These are phyloP conservation scores for Adansonia gregorii DNA, from an alignment of 441 rosid genomes.

Conservation along the genomic window DNA sequence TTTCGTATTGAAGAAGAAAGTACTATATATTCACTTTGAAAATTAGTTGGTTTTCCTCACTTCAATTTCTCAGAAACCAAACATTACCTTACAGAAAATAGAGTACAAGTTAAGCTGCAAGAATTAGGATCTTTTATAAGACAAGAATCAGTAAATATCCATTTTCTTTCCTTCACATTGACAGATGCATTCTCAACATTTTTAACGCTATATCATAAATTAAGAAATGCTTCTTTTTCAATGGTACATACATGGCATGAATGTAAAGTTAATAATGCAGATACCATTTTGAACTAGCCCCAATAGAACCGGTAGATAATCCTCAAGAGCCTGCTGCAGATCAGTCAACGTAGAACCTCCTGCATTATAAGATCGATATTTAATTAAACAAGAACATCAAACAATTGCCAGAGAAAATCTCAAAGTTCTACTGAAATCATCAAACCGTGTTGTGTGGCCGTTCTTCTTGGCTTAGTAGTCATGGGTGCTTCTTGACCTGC, in stretches of 20 bases:
- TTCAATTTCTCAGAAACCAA: not conserved
- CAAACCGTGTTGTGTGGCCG: slow-evolving; percentile 51
- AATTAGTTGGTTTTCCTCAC: not conserved
- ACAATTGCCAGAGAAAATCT: not conserved
- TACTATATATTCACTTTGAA: not conserved
- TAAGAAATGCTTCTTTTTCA: not conserved
- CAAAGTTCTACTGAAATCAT: not conserved
- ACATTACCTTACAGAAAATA: not conserved
- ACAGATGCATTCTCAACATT: not conserved
- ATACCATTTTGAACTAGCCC: slow-evolving; percentile 48
- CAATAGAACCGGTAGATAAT: slow-evolving; percentile 47
- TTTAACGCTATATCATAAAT: not conserved
- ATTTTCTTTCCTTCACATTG: slow-evolving; percentile 3
- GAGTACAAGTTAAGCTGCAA: slow-evolving; percentile 6
- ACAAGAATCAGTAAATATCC: slow-evolving; percentile 13
- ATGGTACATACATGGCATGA: not conserved
- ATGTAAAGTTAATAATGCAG: not conserved
- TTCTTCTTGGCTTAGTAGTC: slow-evolving; percentile 39
- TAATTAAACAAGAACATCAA: not conserved
- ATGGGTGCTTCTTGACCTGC: slow-evolving; percentile 52
- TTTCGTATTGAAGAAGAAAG: not conserved
- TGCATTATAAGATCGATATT: slow-evolving; percentile 24
- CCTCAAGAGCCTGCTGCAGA: slow-evolving; percentile 54
- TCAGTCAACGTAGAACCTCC: slow-evolving; percentile 54
- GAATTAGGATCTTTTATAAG: not conserved